These are phyloP conservation scores for Dipteronia sinensis DNA, from an alignment of 345 rosid species.

Conservation along the genomic window DNA sequence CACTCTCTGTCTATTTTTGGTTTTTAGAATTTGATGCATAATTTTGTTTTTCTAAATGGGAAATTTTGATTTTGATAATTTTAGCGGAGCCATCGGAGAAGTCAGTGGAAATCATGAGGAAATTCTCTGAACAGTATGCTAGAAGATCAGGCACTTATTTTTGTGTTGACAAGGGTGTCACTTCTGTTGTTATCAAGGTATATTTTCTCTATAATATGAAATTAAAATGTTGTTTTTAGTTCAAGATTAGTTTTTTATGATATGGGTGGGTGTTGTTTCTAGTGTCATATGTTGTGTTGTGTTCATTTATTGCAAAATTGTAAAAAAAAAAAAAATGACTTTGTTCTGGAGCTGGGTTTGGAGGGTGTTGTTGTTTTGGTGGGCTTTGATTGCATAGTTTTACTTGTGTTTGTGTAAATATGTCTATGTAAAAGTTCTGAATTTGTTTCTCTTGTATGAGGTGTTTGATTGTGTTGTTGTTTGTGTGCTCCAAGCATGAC, in stretches of 20 bases:
- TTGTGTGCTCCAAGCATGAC: not conserved
- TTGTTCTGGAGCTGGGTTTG: not conserved
- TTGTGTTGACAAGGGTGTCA: constrained; percentile 90
- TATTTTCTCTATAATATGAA: not conserved
- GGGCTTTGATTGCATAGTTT: not conserved
- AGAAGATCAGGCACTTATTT: constrained; percentile 92
- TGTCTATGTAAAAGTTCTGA: not conserved
- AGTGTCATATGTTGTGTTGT: not conserved
- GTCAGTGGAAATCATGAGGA: constrained; percentile 92
- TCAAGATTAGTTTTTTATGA: not conserved
- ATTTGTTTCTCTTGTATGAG: not conserved
- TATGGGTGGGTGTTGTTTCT: not conserved
- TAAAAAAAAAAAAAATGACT: not conserved
- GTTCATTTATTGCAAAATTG: not conserved
- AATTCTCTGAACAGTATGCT: constrained; percentile 97
- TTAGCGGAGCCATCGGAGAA: constrained; percentile 88
- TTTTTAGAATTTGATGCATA: not conserved
- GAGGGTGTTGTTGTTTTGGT: not conserved
- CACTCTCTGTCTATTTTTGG: not conserved
- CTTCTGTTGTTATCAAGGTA: constrained; percentile 96
- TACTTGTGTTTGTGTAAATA: not conserved
- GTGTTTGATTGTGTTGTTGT: not conserved
- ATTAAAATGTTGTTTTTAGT: not conserved
- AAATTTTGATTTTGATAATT: not conserved
- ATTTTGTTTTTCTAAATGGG: not conserved